phyloP scores from a whole-genome alignment of 768 basidiomycete species.

The Coprinopsis marcescibilis region DNA sequence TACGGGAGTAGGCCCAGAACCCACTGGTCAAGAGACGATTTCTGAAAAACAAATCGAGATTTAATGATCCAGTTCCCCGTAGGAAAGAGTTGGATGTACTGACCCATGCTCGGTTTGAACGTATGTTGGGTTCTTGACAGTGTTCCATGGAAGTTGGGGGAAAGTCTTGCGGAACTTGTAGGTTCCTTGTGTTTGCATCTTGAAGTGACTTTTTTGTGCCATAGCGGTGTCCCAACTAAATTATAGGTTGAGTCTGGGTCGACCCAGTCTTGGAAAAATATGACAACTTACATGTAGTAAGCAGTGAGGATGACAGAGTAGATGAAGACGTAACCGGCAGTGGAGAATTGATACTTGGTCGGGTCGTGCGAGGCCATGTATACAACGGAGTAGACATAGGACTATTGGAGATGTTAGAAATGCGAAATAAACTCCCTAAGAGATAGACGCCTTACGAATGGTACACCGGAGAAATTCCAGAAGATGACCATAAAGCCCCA shows the following conservation, averaged over 20 bases:
- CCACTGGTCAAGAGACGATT: constrained; percentile 89
- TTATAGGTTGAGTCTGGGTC: background rate
- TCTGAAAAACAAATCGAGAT: constrained; percentile 27
- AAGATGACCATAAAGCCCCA: constrained; percentile 99
- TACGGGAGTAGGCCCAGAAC: constrained; percentile 92
- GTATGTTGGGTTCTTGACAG: constrained; percentile 79
- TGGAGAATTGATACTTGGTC: constrained; percentile 80
- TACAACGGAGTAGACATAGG: constrained; percentile 95
- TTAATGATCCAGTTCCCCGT: background rate
- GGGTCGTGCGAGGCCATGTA: constrained; percentile 97
- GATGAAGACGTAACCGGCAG: constrained; percentile 63
- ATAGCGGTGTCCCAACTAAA: constrained; percentile 87
- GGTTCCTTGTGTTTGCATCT: constrained; percentile 93
- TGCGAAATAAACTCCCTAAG: background rate
- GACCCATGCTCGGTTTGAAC: constrained; percentile 94
- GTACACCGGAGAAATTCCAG: constrained; percentile 94
- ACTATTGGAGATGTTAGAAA: constrained; percentile 35
- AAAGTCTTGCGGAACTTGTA: constrained; percentile 83
- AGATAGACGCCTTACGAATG: constrained; percentile 55
- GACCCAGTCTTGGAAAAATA: background rate
- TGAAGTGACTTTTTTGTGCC: constrained; percentile 97
- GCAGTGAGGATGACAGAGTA: constrained; percentile 74
- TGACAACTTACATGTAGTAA: constrained; percentile 69
- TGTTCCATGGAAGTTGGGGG: constrained; percentile 85
- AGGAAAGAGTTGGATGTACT: constrained; percentile 13